A percentile compares a stretch with the other conserved stretches of the same genome.
These are phyloP conservation scores for Nakazawaea ambrosiae DNA, from an alignment of 805 yeast species.

Conservation along the genomic window DNA sequence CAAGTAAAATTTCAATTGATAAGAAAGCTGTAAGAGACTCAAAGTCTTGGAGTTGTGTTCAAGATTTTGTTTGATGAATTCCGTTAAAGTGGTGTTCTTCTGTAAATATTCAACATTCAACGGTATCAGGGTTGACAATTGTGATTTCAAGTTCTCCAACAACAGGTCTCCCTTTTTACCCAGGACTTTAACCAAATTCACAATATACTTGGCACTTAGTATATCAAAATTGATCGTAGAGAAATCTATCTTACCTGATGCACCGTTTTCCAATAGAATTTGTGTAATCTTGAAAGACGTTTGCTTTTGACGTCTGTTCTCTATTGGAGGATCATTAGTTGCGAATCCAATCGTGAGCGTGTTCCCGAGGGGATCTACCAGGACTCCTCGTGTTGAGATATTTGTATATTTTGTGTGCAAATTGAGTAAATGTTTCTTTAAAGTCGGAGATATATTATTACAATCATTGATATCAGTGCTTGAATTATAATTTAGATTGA, in stretches of 20 bases:
- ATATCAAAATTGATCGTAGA: neutral
- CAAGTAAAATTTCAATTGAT: conserved; percentile 2
- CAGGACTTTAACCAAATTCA: conserved; percentile 1
- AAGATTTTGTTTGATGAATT: neutral
- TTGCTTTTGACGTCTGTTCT: neutral
- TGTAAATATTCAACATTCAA: too few relatives aligned
- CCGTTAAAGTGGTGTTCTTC: too few relatives aligned
- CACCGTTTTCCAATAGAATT: neutral
- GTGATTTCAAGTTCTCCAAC: too few relatives aligned
- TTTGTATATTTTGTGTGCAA: conserved; percentile 1
- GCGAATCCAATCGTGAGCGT: conserved; percentile 1
- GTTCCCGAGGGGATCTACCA: conserved; percentile 3
- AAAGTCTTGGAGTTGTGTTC: neutral
- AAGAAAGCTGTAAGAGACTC: neutral
- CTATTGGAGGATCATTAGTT: conserved; percentile 1
- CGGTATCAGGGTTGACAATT: too few relatives aligned
- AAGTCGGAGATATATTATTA: neutral
- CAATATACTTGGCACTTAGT: conserved; percentile 1
- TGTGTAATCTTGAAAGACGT: neutral
- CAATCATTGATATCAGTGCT: neutral
- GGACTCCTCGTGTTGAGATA: conserved; percentile 5
- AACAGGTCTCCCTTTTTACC: too few relatives aligned
- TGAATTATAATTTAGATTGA: conserved; percentile 2
- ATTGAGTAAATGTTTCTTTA: conserved; percentile 1
- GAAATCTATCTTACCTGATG: too few relatives aligned